phyloP scores from a whole-genome alignment of 2,329 filamentous ascomycete genomes.

The Daldinia eschscholtzii region DNA sequence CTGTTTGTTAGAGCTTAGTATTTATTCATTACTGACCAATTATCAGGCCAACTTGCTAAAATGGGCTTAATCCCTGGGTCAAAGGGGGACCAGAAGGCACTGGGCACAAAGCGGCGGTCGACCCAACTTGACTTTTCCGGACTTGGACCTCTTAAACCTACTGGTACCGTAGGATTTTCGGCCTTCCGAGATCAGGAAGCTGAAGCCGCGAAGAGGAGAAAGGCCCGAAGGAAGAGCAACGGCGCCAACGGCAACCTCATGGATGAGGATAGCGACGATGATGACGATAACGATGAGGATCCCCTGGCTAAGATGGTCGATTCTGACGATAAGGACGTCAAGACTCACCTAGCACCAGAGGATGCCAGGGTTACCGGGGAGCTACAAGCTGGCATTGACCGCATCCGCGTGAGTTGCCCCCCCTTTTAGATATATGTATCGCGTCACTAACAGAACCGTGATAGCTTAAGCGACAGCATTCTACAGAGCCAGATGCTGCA shows the following conservation, averaged over 20 bases:
- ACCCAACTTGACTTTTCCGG: conserved; percentile 87
- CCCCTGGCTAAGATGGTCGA: conserved; percentile 75
- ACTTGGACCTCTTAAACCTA: conserved; percentile 84
- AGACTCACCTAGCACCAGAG: conserved; percentile 73
- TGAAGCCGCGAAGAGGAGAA: conserved; percentile 68
- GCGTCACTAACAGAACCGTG: conserved; percentile 44
- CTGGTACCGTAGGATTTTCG: conserved; percentile 91
- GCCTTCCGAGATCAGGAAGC: conserved; percentile 81
- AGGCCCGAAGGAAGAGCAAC: conserved; percentile 72
- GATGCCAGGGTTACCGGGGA: conserved; percentile 80
- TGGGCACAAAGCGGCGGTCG: conserved; percentile 80
- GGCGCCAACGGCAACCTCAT: conserved; percentile 70
- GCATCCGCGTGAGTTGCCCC: conserved; percentile 76
- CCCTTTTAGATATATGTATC: conserved; percentile 18
- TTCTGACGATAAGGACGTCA: conserved; percentile 71
- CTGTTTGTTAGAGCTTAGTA: background rate
- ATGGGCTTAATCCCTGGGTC: conserved; percentile 86
- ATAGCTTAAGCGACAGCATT: conserved; percentile 85
- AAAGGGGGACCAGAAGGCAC: conserved; percentile 73
- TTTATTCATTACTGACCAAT: conserved; percentile 41
- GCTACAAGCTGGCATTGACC: conserved; percentile 82
- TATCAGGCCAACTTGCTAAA: conserved; percentile 89
- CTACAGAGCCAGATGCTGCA: conserved; percentile 73
- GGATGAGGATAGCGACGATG: conserved; percentile 79
- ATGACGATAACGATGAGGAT: conserved; percentile 75